Evolutionary conservation across 176 grass and related monocot genomes (phyloP).

Genomic region (Avena atlantica): DNA sequence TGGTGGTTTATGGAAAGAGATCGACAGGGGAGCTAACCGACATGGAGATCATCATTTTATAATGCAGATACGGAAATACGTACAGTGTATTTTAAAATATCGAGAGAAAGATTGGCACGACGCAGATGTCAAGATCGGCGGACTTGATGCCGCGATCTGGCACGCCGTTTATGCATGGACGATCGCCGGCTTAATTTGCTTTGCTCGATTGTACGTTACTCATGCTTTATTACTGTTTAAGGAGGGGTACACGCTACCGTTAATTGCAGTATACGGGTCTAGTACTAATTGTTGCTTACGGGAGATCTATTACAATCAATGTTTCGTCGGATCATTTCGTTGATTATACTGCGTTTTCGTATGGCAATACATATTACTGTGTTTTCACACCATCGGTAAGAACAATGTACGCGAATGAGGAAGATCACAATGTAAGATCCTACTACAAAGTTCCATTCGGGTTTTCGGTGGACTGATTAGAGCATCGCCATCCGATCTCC

Average conservation of each 20-base stretch:
- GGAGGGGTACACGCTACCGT: background rate
- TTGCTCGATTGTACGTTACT: conserved; percentile 16
- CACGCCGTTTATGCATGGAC: background rate
- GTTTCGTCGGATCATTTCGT: background rate
- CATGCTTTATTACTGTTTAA: background rate
- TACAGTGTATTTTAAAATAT: too few species aligned
- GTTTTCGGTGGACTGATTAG: too few species aligned
- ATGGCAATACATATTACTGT: background rate
- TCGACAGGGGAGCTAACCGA: conserved; percentile 14
- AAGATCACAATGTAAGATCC: too few species aligned
- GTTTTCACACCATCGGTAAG: background rate
- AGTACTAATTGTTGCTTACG: conserved; percentile 9
- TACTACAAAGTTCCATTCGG: too few species aligned
- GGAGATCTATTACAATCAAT: background rate
- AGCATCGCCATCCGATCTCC: too few species aligned
- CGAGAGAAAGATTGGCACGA: too few species aligned
- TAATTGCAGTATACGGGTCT: background rate
- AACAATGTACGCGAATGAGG: background rate
- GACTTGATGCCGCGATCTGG: background rate
- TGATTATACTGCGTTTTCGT: background rate
- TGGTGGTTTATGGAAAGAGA: conserved; percentile 20
- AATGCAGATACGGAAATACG: background rate
- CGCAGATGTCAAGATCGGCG: background rate
- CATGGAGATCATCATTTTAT: background rate
- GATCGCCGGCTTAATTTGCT: background rate